Base-by-base conservation (phyloP, 306 rosid species). In the Corylus avellana region DNA sequence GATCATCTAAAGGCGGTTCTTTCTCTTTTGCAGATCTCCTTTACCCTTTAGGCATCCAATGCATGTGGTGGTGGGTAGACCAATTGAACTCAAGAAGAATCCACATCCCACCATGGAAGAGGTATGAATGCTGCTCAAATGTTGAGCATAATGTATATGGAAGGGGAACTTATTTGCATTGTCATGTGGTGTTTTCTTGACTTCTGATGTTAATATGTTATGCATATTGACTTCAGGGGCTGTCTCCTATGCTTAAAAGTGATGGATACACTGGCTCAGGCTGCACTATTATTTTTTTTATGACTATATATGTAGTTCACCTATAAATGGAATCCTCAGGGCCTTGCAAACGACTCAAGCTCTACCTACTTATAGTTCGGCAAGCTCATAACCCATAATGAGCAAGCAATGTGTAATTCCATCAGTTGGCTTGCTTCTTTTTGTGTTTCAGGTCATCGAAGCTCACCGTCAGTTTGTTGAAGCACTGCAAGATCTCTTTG, bases 61-160 rank as follows among this genome's bases (percentile, higher is more conserved):
- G 97, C 89, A 90, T 76, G 91, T 92, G 82, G 97, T 87, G 22
- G 97, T 94, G 58, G 98, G 98, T 42, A 89, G 79, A 77, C 97
- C 98, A 74, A 94, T 92, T 56, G 90, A 87, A 80, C 35, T 92
- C 46, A 78, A 81, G 72, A 90, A 84, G 85, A 94, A 83, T 87
- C 92, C 93, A 76, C 87, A 91, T 44, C 98, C 98, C 74, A 82
- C 93, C 25, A 57, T 58, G 66, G 97, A 86, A 61, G 86, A 89
- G 90, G 92, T 86, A 84, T 62, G 42, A 9, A 70, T 70, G 72
- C 73, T 27, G 8, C 54, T n/a, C 29, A 46, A 47, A 12, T 27
- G 27, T 46, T 22, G 44, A 50, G 48, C 68, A 11, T 58, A 42
- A 0, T 62, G 69, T 27, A 4, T 12, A 4, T 53, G 57, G n/a